Evolutionary conservation across 106 monocot genomes (phyloP).

Genomic region (Acorus calamus): DNA sequence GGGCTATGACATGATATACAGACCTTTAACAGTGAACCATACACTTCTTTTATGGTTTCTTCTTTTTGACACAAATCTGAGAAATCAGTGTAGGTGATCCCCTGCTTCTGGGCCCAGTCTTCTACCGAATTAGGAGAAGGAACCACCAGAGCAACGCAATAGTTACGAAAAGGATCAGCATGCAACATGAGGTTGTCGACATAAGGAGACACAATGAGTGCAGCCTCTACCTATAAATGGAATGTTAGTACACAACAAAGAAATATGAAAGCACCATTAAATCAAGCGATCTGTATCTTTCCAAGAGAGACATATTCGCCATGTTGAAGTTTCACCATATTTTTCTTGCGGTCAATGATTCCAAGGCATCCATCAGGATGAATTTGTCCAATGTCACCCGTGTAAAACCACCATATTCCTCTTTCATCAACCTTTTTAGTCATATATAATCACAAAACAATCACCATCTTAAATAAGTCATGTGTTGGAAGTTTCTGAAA

Average conservation of each 20-base stretch:
- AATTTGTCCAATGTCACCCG: constrained; percentile 78
- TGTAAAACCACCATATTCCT: constrained; percentile 92
- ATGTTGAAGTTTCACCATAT: constrained; percentile 96
- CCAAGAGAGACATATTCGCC: constrained; percentile 96
- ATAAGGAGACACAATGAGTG: constrained; percentile 65
- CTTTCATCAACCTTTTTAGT: constrained; percentile 62
- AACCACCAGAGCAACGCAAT: constrained; percentile 81
- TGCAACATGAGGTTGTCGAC: constrained; percentile 96
- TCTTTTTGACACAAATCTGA: constrained; percentile 61
- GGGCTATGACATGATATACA: constrained; percentile 1
- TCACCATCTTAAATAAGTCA: background rate
- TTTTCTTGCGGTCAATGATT: constrained; percentile 92
- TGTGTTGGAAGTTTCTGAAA: background rate
- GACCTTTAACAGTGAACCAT: constrained; percentile 70
- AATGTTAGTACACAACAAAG: background rate
- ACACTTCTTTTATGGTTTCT: constrained; percentile 78
- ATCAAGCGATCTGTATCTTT: constrained; percentile 35
- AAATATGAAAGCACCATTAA: too few species aligned
- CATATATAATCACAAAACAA: constrained; percentile 1
- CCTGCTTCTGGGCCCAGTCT: constrained; percentile 63
- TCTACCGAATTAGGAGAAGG: constrained; percentile 41
- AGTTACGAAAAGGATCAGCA: constrained; percentile 78
- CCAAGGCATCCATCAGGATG: constrained; percentile 78
- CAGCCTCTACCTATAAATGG: constrained; percentile 71
- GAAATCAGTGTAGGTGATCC: constrained; percentile 46